A percentile compares a stretch with the other conserved stretches of the same genome.
These are phyloP conservation scores for Endotrypanum monterogeii DNA, from an alignment of 208 protist genomes.

Conservation along the genomic window DNA sequence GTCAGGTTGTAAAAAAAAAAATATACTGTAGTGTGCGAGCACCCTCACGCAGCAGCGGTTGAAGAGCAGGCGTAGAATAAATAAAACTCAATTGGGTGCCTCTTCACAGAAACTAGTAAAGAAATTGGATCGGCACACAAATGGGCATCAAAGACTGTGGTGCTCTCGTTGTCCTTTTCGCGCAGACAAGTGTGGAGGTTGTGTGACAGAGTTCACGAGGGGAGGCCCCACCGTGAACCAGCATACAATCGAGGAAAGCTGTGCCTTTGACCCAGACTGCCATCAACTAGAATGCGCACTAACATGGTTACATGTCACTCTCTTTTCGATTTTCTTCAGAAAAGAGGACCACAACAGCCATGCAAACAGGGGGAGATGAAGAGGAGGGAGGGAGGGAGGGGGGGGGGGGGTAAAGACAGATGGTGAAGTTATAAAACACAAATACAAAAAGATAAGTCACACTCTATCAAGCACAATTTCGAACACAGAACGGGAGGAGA, in stretches of 20 bases:
- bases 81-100: neutral
- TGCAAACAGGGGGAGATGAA: no score
- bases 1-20: neutral
- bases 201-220: neutral
- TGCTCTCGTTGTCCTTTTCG: neutral
- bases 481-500: neutral
- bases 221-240: neutral
- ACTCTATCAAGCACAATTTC: neutral
- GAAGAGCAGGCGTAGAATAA: neutral
- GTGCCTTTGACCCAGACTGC: neutral
- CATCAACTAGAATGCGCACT: neutral
- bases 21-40: constrained; percentile 5
- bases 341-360: neutral
- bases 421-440: neutral
- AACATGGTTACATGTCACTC: neutral
- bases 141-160: neutral
- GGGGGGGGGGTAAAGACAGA: neutral
- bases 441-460: neutral
- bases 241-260: neutral
- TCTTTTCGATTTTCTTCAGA: neutral
- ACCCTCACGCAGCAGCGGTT: neutral
- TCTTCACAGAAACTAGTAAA: neutral
- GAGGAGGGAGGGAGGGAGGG: neutral
- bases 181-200: neutral
- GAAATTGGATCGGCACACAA: neutral